Evolutionary conservation across 1,284 basidiomycete genomes (phyloP).

Genomic region (Psilocybe mexicana): DNA sequence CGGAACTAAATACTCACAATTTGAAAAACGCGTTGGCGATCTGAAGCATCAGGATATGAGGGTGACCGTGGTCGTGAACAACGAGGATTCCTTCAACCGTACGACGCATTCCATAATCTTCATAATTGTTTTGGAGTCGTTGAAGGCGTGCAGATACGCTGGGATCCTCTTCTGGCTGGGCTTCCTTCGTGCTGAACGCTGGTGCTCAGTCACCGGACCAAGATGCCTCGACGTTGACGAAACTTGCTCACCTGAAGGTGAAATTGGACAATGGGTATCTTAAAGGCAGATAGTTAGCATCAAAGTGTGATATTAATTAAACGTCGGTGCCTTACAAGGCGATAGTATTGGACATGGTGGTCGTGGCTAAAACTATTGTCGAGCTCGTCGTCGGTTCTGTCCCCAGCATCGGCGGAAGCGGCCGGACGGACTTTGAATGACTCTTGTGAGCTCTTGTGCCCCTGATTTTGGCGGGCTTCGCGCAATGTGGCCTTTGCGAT

Average conservation of each 20-base stretch:
- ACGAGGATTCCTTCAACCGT: conserved; percentile 97
- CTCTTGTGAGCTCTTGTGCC: no score
- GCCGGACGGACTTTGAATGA: conserved; percentile 12
- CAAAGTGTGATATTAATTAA: not conserved
- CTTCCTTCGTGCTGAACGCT: conserved; percentile 76
- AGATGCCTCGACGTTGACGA: not conserved
- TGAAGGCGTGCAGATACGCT: conserved; percentile 89
- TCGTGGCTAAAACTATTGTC: not conserved
- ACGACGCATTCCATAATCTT: conserved; percentile 92
- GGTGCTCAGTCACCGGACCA: conserved; percentile 1
- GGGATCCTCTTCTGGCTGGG: conserved; percentile 95
- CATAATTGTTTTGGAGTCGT: conserved; percentile 93
- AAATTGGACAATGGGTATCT: conserved; percentile 88
- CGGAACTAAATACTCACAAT: conserved; percentile 61
- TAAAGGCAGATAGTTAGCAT: not conserved
- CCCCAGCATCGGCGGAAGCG: not conserved
- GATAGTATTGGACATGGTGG: conserved; percentile 73
- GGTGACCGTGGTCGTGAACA: conserved; percentile 92
- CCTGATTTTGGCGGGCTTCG: not conserved
- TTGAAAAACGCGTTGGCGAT: conserved; percentile 99
- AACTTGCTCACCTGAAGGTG: conserved; percentile 64
- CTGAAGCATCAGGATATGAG: conserved; percentile 96
- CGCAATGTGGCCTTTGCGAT: no score
- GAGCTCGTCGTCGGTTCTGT: not conserved
- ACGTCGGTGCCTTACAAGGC: conserved; percentile 53